Evolutionary conservation across 257 asterid genomes (phyloP).

Genomic region (Penstemon eatonii): DNA sequence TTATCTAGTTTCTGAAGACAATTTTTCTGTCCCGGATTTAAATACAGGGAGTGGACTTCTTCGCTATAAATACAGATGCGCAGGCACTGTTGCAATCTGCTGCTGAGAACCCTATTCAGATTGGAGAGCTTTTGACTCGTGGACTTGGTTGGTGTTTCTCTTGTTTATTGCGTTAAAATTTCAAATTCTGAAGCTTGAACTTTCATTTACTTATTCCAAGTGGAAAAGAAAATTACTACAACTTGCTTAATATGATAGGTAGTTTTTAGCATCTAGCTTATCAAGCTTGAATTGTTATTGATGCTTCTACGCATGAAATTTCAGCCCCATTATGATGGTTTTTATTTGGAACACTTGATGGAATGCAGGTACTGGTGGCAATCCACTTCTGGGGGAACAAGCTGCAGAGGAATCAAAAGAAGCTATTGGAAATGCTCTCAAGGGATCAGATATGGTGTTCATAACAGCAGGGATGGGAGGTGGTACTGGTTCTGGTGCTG

Average conservation of each 20-base stretch:
- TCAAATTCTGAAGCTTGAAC: neutral
- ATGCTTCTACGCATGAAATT: constrained; percentile 12
- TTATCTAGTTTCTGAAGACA: constrained; percentile 27
- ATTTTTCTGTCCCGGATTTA: constrained; percentile 15
- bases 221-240: constrained; percentile 15
- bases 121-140: constrained; percentile 98
- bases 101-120: constrained; percentile 86
- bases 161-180: constrained; percentile 13
- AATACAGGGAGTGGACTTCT: constrained; percentile 92
- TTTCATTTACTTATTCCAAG: constrained; percentile 1
- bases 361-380: constrained; percentile 90
- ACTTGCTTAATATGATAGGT: constrained; percentile 13
- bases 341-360: constrained; percentile 18
- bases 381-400: constrained; percentile 93
- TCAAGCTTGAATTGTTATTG: constrained; percentile 14
- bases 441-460: constrained; percentile 98
- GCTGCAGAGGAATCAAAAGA: constrained; percentile 99
- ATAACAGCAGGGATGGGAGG: constrained; percentile 99
- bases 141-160: constrained; percentile 77
- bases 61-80: constrained; percentile 92
- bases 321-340: neutral
- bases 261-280: constrained; percentile 9
- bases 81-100: constrained; percentile 92
- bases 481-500: constrained; percentile 99
- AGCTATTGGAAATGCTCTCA: constrained; percentile 77